These are phyloP conservation scores for Penicillium bialowiezense DNA, from an alignment of 495 filamentous ascomycete species.

Conservation along the genomic window DNA sequence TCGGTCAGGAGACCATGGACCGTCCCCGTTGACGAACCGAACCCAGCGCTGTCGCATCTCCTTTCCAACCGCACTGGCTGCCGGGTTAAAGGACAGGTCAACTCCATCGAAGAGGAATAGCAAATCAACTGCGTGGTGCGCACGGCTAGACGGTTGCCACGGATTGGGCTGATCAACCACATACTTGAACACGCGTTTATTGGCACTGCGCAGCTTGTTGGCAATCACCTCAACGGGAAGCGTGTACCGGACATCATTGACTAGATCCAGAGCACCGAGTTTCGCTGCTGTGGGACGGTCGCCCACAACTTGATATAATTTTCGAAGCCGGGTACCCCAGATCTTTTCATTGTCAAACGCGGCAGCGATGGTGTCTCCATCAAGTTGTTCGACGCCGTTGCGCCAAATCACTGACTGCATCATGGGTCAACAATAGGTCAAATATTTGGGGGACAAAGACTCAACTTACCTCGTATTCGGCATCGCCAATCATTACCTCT, in stretches of 20 bases:
- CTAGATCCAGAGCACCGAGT: conserved; percentile 34
- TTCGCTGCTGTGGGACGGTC: conserved; percentile 39
- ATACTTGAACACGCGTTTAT: conserved; percentile 37
- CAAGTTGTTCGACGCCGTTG: conserved; percentile 34
- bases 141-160: conserved; percentile 40
- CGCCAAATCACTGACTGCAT: conserved; percentile 40
- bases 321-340: conserved; percentile 34
- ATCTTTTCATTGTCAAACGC: conserved; percentile 28
- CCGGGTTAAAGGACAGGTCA: conserved; percentile 31
- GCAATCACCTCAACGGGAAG: conserved; percentile 35
- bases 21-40: conserved; percentile 27
- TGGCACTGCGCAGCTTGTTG: conserved; percentile 24
- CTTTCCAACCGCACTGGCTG: conserved; percentile 27
- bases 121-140: conserved; percentile 46
- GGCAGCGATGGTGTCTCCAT: conserved; percentile 26
- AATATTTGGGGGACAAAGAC: background rate
- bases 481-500: conserved; percentile 40
- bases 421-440: background rate
- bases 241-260: conserved; percentile 34
- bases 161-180: conserved; percentile 43
- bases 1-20: conserved; percentile 27
- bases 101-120: conserved; percentile 39
- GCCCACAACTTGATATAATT: conserved; percentile 33
- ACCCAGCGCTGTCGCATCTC: conserved; percentile 38
- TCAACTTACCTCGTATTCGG: conserved; percentile 35